These are phyloP conservation scores for Aspergillus piperis DNA, from an alignment of 2,329 filamentous ascomycete genomes.

Conservation along the genomic window DNA sequence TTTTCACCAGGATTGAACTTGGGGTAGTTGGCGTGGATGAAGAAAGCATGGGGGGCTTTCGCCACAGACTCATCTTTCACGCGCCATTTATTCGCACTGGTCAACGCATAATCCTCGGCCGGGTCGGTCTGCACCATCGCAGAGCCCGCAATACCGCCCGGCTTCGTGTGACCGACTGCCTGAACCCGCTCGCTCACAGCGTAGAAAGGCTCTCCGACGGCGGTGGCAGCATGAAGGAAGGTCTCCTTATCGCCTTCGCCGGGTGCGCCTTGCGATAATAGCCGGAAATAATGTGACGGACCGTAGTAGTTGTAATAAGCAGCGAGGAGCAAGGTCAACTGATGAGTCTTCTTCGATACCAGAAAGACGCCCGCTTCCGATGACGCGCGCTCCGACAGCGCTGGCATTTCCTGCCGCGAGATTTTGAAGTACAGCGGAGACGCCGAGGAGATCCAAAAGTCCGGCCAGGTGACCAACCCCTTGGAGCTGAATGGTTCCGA, in stretches of 20 bases:
- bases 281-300: conserved; percentile 40
- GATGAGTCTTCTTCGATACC: conserved; percentile 40
- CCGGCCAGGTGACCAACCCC: conserved; percentile 59
- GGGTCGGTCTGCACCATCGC: conserved; percentile 44
- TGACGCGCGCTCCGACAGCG: conserved; percentile 37
- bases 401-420: conserved; percentile 37
- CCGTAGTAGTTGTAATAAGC: conserved; percentile 43
- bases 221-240: conserved; percentile 38
- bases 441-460: conserved; percentile 52
- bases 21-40: conserved; percentile 46
- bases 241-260: conserved; percentile 45
- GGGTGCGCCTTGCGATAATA: conserved; percentile 42
- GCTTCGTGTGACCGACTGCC: conserved; percentile 35
- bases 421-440: conserved; percentile 48
- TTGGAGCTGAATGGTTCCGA: conserved; percentile 53
- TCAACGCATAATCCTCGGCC: conserved; percentile 38
- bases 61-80: conserved; percentile 35
- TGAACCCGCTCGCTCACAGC: conserved; percentile 40
- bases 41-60: conserved; percentile 37
- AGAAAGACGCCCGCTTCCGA: conserved; percentile 41
- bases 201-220: conserved; percentile 38
- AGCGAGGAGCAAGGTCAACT: conserved; percentile 36
- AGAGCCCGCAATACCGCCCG: conserved; percentile 33
- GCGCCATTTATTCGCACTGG: conserved; percentile 35
- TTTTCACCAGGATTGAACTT: conserved; percentile 45